Evolutionary conservation across 2,329 filamentous ascomycete species (phyloP).

Genomic region (Cladosporium sp.): DNA sequence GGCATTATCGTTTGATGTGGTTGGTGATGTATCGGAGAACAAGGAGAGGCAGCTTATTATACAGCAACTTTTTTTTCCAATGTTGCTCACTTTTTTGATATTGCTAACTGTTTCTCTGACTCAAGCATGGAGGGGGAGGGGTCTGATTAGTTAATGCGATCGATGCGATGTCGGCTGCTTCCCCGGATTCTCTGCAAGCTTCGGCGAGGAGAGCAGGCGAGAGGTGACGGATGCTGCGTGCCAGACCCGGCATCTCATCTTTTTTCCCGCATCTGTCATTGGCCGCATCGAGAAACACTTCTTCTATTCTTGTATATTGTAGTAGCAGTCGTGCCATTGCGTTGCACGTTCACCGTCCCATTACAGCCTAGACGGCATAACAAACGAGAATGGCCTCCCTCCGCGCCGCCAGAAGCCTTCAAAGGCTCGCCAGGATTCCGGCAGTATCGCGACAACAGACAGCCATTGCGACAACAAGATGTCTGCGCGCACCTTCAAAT

Average conservation of each 20-base stretch:
- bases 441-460: conserved; percentile 7
- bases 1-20: conserved; percentile 52
- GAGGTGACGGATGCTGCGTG: no score
- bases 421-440: conserved; percentile 15
- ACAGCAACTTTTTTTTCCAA: not conserved
- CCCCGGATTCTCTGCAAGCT: not conserved
- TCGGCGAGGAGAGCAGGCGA: no score
- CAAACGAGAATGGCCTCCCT: conserved; percentile 17
- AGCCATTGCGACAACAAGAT: conserved; percentile 9
- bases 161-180: conserved; percentile 2
- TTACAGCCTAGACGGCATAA: not conserved
- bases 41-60: not conserved
- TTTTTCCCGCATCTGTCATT: conserved; percentile 7
- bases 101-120: not conserved
- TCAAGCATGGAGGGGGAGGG: not conserved
- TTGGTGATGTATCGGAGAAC: not conserved
- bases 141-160: no score
- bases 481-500: conserved; percentile 7
- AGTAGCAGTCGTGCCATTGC: not conserved
- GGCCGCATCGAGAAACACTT: not conserved
- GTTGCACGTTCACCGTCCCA: not conserved
- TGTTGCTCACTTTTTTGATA: not conserved
- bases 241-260: conserved; percentile 3
- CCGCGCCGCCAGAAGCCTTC: conserved; percentile 19
- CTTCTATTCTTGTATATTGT: not conserved